These are phyloP conservation scores for Angomonas ambiguus DNA, from an alignment of 208 protist genomes.

Conservation along the genomic window DNA sequence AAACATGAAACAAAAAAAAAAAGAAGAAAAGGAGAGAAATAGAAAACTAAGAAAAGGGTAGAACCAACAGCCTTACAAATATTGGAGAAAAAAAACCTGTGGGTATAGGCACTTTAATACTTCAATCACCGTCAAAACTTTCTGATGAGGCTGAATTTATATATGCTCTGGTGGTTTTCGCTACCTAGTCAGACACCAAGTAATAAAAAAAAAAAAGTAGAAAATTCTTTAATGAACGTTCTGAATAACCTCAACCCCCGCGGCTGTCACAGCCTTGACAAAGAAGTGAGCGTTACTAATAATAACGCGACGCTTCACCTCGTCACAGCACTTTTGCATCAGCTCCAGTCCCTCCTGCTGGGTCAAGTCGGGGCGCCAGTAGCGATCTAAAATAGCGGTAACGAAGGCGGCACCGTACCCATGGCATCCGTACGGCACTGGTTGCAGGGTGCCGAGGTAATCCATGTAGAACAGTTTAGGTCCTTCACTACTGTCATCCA, in stretches of 20 bases:
- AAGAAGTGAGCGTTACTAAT: slow-evolving; percentile 89
- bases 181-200: slow-evolving; percentile 3
- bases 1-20: background rate
- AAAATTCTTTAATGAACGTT: slow-evolving; percentile 35
- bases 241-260: slow-evolving; percentile 78
- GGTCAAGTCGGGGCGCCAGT: slow-evolving; percentile 89
- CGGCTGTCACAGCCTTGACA: slow-evolving; percentile 88
- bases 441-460: slow-evolving; percentile 91
- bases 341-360: slow-evolving; percentile 88
- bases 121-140: background rate
- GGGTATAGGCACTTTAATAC: background rate
- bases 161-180: no score
- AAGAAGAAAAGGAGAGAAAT: background rate
- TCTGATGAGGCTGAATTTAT: background rate
- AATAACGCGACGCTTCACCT: slow-evolving; percentile 88
- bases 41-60: background rate
- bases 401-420: slow-evolving; percentile 93
- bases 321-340: slow-evolving; percentile 92
- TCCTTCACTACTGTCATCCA: slow-evolving; percentile 52
- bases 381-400: slow-evolving; percentile 84
- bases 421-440: slow-evolving; percentile 90
- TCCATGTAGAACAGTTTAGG: slow-evolving; percentile 93
- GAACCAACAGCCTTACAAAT: no score
- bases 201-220: background rate
- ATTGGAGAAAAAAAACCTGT: background rate